Evolutionary conservation across 1,284 basidiomycete species (phyloP).

Genomic region (Leucoagaricus sp.): DNA sequence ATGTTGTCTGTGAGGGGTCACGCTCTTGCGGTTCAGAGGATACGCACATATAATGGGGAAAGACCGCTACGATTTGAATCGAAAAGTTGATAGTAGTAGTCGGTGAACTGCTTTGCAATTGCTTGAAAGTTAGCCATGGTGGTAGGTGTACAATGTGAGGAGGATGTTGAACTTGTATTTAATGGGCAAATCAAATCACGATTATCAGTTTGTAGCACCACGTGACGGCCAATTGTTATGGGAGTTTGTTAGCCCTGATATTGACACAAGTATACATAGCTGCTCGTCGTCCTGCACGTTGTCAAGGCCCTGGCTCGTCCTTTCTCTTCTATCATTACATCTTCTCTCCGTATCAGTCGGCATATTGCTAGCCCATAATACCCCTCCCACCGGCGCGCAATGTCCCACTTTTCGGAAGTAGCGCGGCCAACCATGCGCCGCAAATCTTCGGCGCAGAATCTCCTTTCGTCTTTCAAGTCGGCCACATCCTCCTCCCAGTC

Average conservation of each 20-base stretch:
- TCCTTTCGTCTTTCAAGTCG: conserved; percentile 74
- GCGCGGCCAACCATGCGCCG: conserved; percentile 70
- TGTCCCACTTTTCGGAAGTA: conserved; percentile 38
- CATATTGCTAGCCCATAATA: conserved; percentile 1
- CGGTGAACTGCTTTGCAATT: conserved; percentile 67
- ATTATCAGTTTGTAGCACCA: conserved; percentile 8
- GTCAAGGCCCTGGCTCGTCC: conserved; percentile 8
- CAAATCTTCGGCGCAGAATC: conserved; percentile 82
- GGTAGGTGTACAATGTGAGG: conserved; percentile 21
- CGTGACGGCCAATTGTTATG: conserved; percentile 8
- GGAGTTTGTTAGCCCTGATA: conserved; percentile 1
- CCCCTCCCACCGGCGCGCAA: conserved; percentile 16
- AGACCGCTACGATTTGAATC: conserved; percentile 60
- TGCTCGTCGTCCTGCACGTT: conserved; percentile 12
- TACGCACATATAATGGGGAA: conserved; percentile 69
- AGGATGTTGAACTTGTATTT: conserved; percentile 19
- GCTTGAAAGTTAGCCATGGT: conserved; percentile 73
- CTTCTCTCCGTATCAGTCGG: neutral
- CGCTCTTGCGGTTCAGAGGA: conserved; percentile 20
- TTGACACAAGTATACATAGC: conserved; percentile 12
- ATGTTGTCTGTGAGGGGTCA: conserved; percentile 29
- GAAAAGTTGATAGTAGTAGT: conserved; percentile 79
- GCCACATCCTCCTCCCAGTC: conserved; percentile 19
- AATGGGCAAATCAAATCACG: conserved; percentile 15
- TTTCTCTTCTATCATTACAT: neutral